phyloP scores from a whole-genome alignment of 2,329 filamentous ascomycete species.

The Cordyceps farinosa region DNA sequence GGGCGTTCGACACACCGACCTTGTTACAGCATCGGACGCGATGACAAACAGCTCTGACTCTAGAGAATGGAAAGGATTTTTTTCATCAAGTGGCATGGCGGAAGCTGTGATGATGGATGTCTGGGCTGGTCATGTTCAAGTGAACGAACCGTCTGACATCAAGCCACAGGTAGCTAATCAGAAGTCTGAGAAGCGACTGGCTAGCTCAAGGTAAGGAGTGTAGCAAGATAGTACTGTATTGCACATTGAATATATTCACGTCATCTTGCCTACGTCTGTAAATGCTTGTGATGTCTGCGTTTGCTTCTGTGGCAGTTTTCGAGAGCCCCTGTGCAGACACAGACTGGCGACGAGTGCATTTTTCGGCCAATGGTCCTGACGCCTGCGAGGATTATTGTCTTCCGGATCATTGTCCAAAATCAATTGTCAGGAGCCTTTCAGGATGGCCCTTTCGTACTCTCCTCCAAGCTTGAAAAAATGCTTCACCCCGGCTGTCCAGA shows the following conservation, averaged over 20 bases:
- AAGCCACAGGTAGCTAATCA: neutral
- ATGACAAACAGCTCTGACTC: constrained; percentile 94
- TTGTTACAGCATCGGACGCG: constrained; percentile 98
- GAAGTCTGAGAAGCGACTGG: neutral
- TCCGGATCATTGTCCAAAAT: too few species aligned
- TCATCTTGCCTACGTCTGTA: too few species aligned
- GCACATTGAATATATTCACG: neutral
- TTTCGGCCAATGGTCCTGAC: too few species aligned
- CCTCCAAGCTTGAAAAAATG: neutral
- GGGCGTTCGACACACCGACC: constrained; percentile 98
- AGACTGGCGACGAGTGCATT: too few species aligned
- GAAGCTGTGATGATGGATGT: neutral
- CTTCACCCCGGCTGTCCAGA: neutral
- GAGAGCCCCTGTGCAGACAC: too few species aligned
- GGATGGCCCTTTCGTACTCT: too few species aligned
- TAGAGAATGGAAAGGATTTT: constrained; percentile 37
- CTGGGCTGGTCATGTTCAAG: constrained; percentile 10
- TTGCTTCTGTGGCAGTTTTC: too few species aligned
- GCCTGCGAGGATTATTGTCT: too few species aligned
- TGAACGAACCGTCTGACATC: neutral
- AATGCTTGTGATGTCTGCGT: too few species aligned
- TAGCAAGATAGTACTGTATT: neutral
- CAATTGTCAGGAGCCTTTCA: too few species aligned
- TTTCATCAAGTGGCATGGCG: neutral
- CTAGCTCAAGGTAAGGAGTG: neutral